Evolutionary conservation across 169 alveolate species (phyloP), one percentile per base, ranked within the genome.

Genomic region (Cryptosporidium parvum): DNA sequence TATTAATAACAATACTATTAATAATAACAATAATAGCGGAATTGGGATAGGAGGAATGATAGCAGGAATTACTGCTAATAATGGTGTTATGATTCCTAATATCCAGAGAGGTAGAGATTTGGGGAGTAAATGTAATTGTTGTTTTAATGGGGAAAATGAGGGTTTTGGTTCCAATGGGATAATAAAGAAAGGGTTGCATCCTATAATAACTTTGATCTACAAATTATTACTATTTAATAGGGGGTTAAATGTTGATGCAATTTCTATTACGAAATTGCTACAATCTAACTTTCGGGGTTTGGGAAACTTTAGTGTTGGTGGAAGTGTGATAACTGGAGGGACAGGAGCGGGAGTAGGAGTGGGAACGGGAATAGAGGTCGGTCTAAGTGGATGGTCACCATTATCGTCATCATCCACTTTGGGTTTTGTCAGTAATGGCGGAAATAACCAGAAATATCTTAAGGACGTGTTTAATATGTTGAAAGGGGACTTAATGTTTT

Each of bases 161-260:
- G 44, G 44, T 5, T 26, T 35, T 16, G 67, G 67, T 0, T 65
- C 72, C 10, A 69, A 45, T 42, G 69, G 45, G 5, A 62, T 59
- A 9, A 45, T 61, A 23, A 80, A 62, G 26, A 80, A 59, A 12
- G 89, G 89, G 2, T 23, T 80, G 18, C 73, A 80, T 62, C 75
- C 89, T 9, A 42, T 21, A 9, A 80, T 80, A 18, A 21, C 89
- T 23, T 65, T 65, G 10, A 62, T 80, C 4, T 80, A 80, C 42
- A 59, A 67, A 48, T 39, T 18, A 4, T 29, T 62, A 12, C 0
- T 75, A 12, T 21, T 29, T 21, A 29, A 42, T 44, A 21, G 39
- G 29, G 65, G 67, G 0, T 70, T 48, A 3, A 23, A 23, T 44
- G 33, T 48, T 2, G 84, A 45, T 10, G 5, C 18, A 70, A 70